Evolutionary conservation across 1,284 basidiomycete species (phyloP).

Genomic region (Phenoliferia sp.): DNA sequence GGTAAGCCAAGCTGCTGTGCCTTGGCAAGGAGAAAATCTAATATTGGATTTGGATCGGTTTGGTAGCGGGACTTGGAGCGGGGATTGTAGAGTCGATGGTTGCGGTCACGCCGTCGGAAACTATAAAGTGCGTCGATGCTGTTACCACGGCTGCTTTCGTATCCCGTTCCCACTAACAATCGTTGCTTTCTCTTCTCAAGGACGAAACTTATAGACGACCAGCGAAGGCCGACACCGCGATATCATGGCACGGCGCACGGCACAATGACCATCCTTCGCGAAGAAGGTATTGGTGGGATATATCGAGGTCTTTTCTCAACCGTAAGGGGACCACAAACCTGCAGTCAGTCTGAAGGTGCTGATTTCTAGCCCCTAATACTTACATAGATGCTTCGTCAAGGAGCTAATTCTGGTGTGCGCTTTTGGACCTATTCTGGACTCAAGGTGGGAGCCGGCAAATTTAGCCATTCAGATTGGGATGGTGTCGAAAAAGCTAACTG

Average conservation of each 20-base stretch:
- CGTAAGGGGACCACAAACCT: slow-evolving; percentile 52
- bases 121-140: slow-evolving; percentile 73
- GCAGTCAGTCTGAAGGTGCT: slow-evolving; percentile 5
- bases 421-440: slow-evolving; percentile 92
- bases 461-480: background rate
- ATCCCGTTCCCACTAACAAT: background rate
- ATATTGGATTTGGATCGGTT: slow-evolving; percentile 4
- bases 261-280: slow-evolving; percentile 69
- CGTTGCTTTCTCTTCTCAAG: slow-evolving; percentile 46
- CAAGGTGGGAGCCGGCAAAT: slow-evolving; percentile 50
- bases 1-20: slow-evolving; percentile 55
- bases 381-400: slow-evolving; percentile 87
- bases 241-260: slow-evolving; percentile 88
- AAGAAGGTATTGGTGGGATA: slow-evolving; percentile 73
- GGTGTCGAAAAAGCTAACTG: no score
- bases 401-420: slow-evolving; percentile 92
- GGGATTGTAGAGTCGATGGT: slow-evolving; percentile 91
- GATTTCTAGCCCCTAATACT: background rate
- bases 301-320: slow-evolving; percentile 93
- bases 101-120: slow-evolving; percentile 95
- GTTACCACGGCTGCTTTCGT: background rate
- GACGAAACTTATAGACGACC: slow-evolving; percentile 96
- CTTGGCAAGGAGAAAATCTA: slow-evolving; percentile 3
- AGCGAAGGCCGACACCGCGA: slow-evolving; percentile 73
- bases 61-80: slow-evolving; percentile 80